Conservation (phyloP, 345 rosid species). For the Eucalyptus curtisii region DNA sequence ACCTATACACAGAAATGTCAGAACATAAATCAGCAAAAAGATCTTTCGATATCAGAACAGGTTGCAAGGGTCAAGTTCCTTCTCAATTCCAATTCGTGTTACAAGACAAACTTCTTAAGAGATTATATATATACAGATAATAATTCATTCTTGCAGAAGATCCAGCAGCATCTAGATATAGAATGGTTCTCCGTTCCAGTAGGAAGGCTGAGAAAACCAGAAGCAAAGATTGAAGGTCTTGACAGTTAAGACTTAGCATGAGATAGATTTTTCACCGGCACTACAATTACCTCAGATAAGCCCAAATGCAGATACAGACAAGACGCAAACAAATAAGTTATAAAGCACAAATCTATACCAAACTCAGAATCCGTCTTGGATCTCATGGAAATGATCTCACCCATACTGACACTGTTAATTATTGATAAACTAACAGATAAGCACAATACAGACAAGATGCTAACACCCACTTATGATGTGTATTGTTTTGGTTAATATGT, state of each 20-base stretch:
- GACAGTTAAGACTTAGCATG: background rate
- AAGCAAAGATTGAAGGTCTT: background rate
- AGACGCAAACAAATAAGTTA: background rate
- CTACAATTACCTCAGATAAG: background rate
- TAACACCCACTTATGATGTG: background rate
- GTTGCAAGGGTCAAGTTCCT: background rate
- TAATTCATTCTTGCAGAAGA: background rate
- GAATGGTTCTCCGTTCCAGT: background rate
- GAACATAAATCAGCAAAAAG: background rate
- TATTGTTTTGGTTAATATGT: background rate
- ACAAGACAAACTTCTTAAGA: background rate
- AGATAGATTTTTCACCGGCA: background rate
- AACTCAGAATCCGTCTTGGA: background rate
- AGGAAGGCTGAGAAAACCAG: background rate
- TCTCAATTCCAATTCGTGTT: background rate
- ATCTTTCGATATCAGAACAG: background rate
- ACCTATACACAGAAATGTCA: constrained; percentile 16
- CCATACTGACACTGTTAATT: background rate
- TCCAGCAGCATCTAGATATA: background rate
- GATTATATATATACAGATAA: background rate
- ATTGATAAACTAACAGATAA: background rate
- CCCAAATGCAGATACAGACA: background rate
- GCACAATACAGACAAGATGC: background rate
- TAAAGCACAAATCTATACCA: background rate
- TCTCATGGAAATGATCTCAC: background rate